phyloP scores from a whole-genome alignment of 129 eudicot genomes.

The Mikania micrantha region DNA sequence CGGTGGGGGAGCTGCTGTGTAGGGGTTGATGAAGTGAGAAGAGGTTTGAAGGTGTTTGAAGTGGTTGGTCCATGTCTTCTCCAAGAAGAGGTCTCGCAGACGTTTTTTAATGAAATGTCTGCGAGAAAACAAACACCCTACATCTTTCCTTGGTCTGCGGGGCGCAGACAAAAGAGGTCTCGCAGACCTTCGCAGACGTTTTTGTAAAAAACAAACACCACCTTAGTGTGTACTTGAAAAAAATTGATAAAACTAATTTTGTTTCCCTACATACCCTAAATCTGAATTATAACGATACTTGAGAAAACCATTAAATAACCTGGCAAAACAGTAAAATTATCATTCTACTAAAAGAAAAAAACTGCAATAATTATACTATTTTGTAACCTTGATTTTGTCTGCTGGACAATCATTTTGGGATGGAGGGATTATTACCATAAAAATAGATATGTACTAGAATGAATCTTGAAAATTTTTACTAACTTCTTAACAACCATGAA shows the following conservation, averaged over 20 bases:
- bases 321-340: background rate
- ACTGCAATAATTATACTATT: background rate
- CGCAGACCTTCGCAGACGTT: too few relatives aligned
- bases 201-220: too few relatives aligned
- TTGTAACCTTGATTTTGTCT: background rate
- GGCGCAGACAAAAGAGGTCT: too few relatives aligned
- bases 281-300: background rate
- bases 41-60: too few relatives aligned
- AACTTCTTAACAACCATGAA: background rate
- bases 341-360: background rate
- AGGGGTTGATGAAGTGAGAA: too few relatives aligned
- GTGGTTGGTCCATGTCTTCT: too few relatives aligned
- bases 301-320: background rate
- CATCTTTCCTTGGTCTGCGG: too few relatives aligned
- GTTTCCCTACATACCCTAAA: background rate
- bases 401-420: background rate
- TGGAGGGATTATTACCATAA: background rate
- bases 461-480: background rate
- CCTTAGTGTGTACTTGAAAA: background rate
- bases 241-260: background rate
- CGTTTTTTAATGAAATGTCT: too few relatives aligned
- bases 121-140: too few relatives aligned
- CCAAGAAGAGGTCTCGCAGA: too few relatives aligned
- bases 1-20: too few relatives aligned
- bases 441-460: background rate